Evolutionary conservation across 75 land plant genomes (phyloP).

Genomic region (Pseudotsuga menziesii): DNA sequence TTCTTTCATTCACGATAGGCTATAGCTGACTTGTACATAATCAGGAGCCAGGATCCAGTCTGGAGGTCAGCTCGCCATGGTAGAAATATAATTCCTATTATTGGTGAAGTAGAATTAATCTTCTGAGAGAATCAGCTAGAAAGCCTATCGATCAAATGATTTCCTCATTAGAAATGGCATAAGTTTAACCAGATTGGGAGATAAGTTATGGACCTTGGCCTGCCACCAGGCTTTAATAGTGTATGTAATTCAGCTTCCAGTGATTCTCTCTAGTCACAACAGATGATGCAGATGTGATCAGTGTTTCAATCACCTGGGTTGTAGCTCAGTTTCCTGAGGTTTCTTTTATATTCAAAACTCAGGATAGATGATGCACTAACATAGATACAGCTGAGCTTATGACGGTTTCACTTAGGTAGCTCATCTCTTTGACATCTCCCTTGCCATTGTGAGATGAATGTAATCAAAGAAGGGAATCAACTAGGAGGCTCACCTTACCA

Average conservation of each 20-base stretch:
- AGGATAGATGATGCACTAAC: background rate
- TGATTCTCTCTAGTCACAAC: background rate
- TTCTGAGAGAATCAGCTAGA: background rate
- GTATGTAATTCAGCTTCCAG: background rate
- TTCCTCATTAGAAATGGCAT: background rate
- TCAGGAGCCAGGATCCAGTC: background rate
- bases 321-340: background rate
- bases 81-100: background rate
- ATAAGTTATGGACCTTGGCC: background rate
- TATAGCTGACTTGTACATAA: too few species aligned
- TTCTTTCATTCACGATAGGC: too few species aligned
- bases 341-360: background rate
- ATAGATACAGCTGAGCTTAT: background rate
- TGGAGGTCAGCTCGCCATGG: background rate
- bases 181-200: background rate
- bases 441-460: background rate
- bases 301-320: too few species aligned
- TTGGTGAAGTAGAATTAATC: background rate
- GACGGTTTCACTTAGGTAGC: background rate
- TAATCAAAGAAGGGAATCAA: background rate
- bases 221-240: background rate
- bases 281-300: background rate
- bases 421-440: background rate
- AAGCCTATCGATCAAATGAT: background rate
- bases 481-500: background rate